Base-by-base conservation (phyloP, 2,329 filamentous ascomycete species). In the Penicillium sp. region DNA sequence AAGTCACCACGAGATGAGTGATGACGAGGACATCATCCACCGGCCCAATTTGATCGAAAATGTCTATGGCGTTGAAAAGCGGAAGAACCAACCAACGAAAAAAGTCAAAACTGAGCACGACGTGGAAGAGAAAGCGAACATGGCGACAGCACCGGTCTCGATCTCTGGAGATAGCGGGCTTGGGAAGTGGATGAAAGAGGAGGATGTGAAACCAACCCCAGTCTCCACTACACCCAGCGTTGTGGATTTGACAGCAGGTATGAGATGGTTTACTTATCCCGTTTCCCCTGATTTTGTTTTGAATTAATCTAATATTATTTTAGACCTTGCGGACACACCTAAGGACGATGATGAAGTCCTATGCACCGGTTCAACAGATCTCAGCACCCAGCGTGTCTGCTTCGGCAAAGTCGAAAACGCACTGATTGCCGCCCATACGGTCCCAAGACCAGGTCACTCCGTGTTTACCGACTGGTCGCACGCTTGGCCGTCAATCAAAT, bases 341-440 rank as follows among this genome's bases (percentile, higher is more conserved):
- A 68, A 65, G 46, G 72, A 76, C 23, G 72, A 74, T 36, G 71
- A 68, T 41, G 74, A 77, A 10, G 55, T 76, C 10, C 67, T 77
- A 68, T 69, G 74, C 53, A 71, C 79, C 21, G 77, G 86, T 36
- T 72, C 86, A 15, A 80, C 82, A 41, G 82, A 89, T 55, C 80
- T 85, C 31, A 82, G 79, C 46, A 82, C 86, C 21, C 84, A 90
- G 68, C 86, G 91, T 67, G 88, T 95, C 4, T 95, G 91, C 74
- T 92, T 90, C 68, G 91, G 91, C 41, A 88, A 89, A 75, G 75
- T 95, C 21, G 86, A 91, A 53, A 82, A 81, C 19, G 84, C 86
- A 2, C 83, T 78, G 53, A 78, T 94, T 41, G 85, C 87, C 61
- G 88, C 87, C 59, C 82, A 85, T 65, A 77, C 79, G 36, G 84